Evolutionary conservation across 305 asterid species (phyloP).

Genomic region (Fraxinus xanthoxyloides): DNA sequence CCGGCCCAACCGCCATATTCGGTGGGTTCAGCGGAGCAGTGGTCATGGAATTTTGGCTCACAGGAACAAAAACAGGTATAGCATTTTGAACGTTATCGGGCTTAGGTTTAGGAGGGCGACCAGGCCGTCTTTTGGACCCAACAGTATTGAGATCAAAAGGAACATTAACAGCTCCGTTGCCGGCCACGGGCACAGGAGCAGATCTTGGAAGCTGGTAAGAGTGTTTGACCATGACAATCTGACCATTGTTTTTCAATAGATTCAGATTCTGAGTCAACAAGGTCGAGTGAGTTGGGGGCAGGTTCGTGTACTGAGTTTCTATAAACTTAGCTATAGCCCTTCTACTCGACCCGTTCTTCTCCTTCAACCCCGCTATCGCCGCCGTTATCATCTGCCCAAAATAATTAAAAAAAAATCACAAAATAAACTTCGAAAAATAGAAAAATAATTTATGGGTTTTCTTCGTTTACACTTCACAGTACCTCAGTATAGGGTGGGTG

Average conservation of each 20-base stretch:
- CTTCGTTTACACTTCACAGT: background rate
- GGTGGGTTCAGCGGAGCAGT: slow-evolving; percentile 1
- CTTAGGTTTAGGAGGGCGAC: slow-evolving; percentile 66
- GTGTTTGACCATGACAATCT: slow-evolving; percentile 59
- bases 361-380: slow-evolving; percentile 62
- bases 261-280: slow-evolving; percentile 58
- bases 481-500: slow-evolving; percentile 76
- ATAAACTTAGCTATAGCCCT: slow-evolving; percentile 63
- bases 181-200: slow-evolving; percentile 29
- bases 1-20: slow-evolving; percentile 23
- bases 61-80: slow-evolving; percentile 42
- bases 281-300: slow-evolving; percentile 52
- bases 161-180: slow-evolving; percentile 15
- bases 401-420: background rate
- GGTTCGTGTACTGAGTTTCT: slow-evolving; percentile 43
- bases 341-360: slow-evolving; percentile 71
- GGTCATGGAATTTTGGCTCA: slow-evolving; percentile 21
- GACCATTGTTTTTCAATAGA: slow-evolving; percentile 51
- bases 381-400: slow-evolving; percentile 63
- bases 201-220: slow-evolving; percentile 73
- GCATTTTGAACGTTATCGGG: slow-evolving; percentile 32
- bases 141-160: slow-evolving; percentile 22
- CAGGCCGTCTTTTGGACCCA: slow-evolving; percentile 50
- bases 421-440: background rate
- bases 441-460: background rate